Conservation (phyloP, 2,329 filamentous ascomycete genomes). For the Nothophoma quercina region DNA sequence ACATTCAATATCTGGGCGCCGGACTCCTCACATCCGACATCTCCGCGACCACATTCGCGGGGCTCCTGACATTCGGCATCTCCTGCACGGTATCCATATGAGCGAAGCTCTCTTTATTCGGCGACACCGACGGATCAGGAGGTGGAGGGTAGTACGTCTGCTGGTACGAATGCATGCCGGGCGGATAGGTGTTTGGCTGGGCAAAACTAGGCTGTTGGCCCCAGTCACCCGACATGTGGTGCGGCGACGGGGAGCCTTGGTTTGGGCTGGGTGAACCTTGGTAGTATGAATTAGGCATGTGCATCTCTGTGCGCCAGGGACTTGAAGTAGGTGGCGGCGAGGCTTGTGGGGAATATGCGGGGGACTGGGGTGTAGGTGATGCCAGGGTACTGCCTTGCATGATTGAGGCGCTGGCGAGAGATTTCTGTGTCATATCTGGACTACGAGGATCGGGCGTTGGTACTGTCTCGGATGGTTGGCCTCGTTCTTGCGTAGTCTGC, state of each 20-base stretch:
- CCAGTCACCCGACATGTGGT: background rate
- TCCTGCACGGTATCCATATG: background rate
- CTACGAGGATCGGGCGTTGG: background rate
- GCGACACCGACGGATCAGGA: background rate
- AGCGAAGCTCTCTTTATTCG: background rate
- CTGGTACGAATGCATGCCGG: background rate
- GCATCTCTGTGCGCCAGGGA: background rate
- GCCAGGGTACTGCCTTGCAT: slow-evolving; percentile 3
- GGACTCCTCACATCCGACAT: background rate
- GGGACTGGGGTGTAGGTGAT: slow-evolving; percentile 4
- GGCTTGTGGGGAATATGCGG: slow-evolving; percentile 10
- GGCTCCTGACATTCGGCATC: background rate
- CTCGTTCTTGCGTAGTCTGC: background rate
- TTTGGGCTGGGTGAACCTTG: background rate
- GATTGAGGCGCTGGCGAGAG: background rate
- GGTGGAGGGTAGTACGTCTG: background rate
- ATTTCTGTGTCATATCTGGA: slow-evolving; percentile 2
- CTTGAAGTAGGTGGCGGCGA: slow-evolving; percentile 2
- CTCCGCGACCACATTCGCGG: background rate
- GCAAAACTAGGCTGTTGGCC: background rate
- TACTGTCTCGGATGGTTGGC: background rate
- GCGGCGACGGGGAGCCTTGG: background rate
- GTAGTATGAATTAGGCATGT: background rate
- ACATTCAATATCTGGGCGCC: no score
- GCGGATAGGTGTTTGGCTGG: no score